Percentiles rank a stretch among this genome's conserved stretches.
phyloP scores from a whole-genome alignment of 306 rosid genomes.

The Fagus crenata region DNA sequence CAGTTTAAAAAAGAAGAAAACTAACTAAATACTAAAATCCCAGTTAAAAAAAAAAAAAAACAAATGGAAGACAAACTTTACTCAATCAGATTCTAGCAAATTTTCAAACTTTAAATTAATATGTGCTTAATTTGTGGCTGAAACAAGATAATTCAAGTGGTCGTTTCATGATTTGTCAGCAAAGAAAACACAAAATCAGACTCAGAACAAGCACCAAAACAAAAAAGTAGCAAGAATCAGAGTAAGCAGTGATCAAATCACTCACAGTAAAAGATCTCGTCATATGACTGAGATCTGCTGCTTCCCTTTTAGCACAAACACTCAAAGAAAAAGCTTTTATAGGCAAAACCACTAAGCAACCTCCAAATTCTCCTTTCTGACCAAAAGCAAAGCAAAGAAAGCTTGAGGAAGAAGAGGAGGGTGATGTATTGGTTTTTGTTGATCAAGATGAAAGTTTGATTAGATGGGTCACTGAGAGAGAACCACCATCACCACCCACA shows the following conservation, averaged over 20 bases:
- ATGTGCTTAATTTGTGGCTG: not conserved
- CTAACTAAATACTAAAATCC: not conserved
- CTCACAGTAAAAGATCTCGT: constrained; percentile 60
- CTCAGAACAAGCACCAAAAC: not conserved
- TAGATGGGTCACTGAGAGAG: constrained; percentile 52
- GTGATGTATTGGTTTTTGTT: constrained; percentile 12
- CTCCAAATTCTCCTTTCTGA: constrained; percentile 12
- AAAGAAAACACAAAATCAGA: constrained; percentile 15
- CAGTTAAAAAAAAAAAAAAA: not conserved
- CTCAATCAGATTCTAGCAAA: constrained; percentile 24
- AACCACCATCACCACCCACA: constrained; percentile 46
- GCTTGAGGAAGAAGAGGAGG: constrained; percentile 6
- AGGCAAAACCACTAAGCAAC: constrained; percentile 3
- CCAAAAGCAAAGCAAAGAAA: constrained; percentile 19
- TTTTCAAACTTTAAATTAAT: not conserved
- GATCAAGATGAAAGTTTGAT: constrained; percentile 32
- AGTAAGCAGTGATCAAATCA: constrained; percentile 21
- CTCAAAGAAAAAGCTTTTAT: not conserved
- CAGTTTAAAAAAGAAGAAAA: not conserved
- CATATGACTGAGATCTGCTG: constrained; percentile 64
- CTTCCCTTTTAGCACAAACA: constrained; percentile 36
- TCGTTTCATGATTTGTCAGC: constrained; percentile 17
- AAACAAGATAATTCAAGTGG: constrained; percentile 19
- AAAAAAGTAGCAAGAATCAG: not conserved
- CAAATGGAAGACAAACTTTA: not conserved